Evolutionary conservation across 2,329 filamentous ascomycete species (phyloP), one percentile per base, ranked within the genome.

Genomic region (Cladosporium sp.): DNA sequence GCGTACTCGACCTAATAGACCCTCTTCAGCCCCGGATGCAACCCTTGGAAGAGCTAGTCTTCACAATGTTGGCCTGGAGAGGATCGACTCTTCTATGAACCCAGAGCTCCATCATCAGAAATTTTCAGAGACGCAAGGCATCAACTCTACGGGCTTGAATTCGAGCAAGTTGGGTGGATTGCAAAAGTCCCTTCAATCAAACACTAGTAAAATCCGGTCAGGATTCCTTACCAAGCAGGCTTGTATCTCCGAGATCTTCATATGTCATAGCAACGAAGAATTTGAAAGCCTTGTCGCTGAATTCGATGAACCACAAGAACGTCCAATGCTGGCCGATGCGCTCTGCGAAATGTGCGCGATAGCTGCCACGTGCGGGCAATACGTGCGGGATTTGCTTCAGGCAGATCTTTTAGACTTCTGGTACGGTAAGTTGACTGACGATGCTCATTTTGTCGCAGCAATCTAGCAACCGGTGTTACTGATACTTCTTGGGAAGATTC

Each of bases 181-280:
- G 9, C 40, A 19, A 28, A 1, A 9, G 1, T 50, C 48, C 2
- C 32, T 50, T 8, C 40, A 16, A 18, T n/a, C 13, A 2, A 50
- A 50, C n/a, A 6, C 37, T 14, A 14, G 14, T 13, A 37, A 7
- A 9, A 50, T 50, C 9, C 48, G 33, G 4, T 32, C 34, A 11
- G 48, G 48, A 4, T 43, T 50, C n/a, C 3, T 16, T 0, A 38
- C 37, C 7, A 40, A 50, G n/a, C 48, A 33, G 11, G 28, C 32
- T n/a, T 43, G 40, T 19, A 43, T 50, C 16, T 50, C 48, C 10
- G 48, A 50, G 11, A 37, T 50, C 13, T 50, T 50, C 33, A 31
- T 16, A 13, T 50, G 48, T 11, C 19, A 50, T 14, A 33, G 35
- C 9, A 31, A 14, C 11, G 32, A 38, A 18, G 41, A n/a, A 1